phyloP scores from a whole-genome alignment of 1,284 basidiomycete genomes.

The Sporisorium iseilematis-ciliati region DNA sequence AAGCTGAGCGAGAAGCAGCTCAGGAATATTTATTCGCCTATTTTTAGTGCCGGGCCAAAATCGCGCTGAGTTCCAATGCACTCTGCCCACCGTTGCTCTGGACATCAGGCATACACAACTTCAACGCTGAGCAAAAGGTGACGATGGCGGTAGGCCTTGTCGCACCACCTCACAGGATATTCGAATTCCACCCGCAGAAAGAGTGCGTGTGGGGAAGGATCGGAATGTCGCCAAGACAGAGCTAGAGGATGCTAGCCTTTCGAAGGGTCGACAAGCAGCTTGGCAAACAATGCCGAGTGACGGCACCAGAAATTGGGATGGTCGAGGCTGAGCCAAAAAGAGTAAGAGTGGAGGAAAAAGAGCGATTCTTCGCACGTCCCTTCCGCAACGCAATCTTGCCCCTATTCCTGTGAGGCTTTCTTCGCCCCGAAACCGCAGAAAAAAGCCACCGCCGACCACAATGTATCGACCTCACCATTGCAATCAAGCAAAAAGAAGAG shows the following conservation, averaged over 20 bases:
- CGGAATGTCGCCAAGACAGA: constrained; percentile 17
- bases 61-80: neutral
- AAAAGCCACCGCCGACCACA: too few species aligned
- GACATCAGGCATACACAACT: neutral
- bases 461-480: too few species aligned
- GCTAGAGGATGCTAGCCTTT: neutral
- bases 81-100: neutral
- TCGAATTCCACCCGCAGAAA: too few species aligned
- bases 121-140: constrained; percentile 1
- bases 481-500: too few species aligned
- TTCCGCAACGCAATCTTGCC: neutral
- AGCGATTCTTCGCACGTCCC: constrained; percentile 9
- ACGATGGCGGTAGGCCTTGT: neutral
- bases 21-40: neutral
- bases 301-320: constrained; percentile 5
- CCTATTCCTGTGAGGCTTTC: neutral
- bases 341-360: constrained; percentile 4
- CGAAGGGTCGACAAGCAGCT: constrained; percentile 12
- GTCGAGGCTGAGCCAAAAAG: neutral
- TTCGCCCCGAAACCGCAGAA: too few species aligned
- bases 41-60: constrained; percentile 4
- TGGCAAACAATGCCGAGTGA: constrained; percentile 18
- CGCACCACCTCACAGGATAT: too few species aligned
- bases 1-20: neutral
- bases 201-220: neutral